Base-by-base conservation (phyloP, 345 rosid species). In the Eutrema yunnanense region DNA sequence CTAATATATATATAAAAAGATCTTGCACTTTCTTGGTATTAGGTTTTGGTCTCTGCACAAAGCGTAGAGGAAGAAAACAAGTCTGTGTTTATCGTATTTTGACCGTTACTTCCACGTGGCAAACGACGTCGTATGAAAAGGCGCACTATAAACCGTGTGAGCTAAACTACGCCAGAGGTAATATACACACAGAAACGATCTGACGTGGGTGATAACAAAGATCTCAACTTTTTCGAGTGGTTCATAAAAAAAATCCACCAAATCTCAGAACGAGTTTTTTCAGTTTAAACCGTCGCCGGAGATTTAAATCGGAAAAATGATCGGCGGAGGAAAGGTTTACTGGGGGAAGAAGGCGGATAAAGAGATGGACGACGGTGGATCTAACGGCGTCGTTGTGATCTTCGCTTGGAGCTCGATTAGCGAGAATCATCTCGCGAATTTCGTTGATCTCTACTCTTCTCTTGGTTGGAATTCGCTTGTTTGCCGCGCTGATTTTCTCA, bases 401-500 rank as follows among this genome's bases (percentile, higher is more conserved):
- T 95, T 88, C 73, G 81, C 76, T 9, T 95, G 99, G 97, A 77
- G 85, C 34, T 90, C 96, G 44, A 73, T 87, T 71, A 75, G 68
- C 37, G 86, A 87, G n/a, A 67, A 50, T 33, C 86, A 81, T 29
- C 73, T 90, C 52, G 30, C 69, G 14, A 82, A 64, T 70, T 85
- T 76, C 72, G 78, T 87, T 33, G 90, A 92, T 79, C 82, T 95
- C 71, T 92, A 90, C 73, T 85, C 96, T 14, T 90, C 99, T 70
- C 92, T 95, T 4, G 87, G 92, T 1, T 95, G 97, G 99, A 84
- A 85, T 70, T 87, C 96, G 32, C 96, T 95, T 61, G 81, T 92
- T 74, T 85, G 90, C 38, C 88, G 76, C 56, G 81, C 96, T 65
- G 88, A 84, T 79, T 95, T 95, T 69, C 81, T 95, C 78, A 71